These are phyloP conservation scores for Trichoderma orchidacearum DNA, from an alignment of 495 filamentous ascomycete genomes.

Conservation along the genomic window DNA sequence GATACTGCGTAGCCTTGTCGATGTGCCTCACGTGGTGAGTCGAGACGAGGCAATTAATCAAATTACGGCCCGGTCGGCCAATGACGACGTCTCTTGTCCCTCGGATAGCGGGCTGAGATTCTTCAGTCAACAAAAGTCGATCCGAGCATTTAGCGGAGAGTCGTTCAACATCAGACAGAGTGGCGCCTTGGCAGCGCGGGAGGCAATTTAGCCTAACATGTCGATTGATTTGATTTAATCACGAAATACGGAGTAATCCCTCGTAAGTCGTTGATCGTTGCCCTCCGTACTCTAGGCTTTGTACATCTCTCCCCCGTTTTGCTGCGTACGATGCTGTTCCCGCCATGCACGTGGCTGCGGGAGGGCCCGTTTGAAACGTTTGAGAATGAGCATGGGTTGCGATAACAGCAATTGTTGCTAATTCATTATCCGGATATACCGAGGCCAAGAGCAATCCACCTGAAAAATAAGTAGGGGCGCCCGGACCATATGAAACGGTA, in stretches of 20 bases:
- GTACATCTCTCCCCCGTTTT: background rate
- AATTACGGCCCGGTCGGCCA: background rate
- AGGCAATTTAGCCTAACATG: background rate
- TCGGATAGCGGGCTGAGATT: background rate
- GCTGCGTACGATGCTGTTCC: no score
- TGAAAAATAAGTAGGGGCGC: background rate
- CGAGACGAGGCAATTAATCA: constrained; percentile 1
- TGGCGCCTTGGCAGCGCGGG: background rate
- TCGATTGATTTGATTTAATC: background rate
- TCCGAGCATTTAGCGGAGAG: background rate
- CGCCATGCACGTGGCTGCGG: no score
- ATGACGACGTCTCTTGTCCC: background rate
- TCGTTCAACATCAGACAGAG: background rate
- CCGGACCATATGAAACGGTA: background rate
- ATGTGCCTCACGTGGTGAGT: background rate
- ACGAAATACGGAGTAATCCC: no score
- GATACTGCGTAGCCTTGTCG: background rate
- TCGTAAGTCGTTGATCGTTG: no score
- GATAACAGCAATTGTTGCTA: background rate
- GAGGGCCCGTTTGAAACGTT: background rate
- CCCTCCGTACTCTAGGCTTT: background rate
- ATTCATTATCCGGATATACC: background rate
- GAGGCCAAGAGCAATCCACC: background rate
- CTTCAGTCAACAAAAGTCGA: background rate
- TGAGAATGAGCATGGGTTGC: background rate